Conservation (phyloP, 2,329 filamentous ascomycete species). For the Daldinia sp. region DNA sequence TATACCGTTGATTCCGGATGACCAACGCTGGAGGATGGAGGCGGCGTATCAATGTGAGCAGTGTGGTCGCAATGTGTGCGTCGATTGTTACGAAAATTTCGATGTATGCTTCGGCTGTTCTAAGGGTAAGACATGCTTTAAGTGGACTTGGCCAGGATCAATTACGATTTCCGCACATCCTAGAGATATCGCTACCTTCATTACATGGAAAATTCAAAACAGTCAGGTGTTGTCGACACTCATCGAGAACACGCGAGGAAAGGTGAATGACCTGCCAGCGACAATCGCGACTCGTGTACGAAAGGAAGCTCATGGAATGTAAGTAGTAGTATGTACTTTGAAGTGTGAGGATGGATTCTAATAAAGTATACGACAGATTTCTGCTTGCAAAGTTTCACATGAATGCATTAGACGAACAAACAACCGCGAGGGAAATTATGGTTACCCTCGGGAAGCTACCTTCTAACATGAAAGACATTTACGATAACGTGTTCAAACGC, state of each 20-base stretch:
- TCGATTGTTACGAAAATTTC: not conserved
- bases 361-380: not conserved
- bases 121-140: slow-evolving; percentile 1
- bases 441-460: not conserved
- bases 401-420: not conserved
- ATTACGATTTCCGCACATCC: slow-evolving; percentile 2
- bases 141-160: slow-evolving; percentile 5
- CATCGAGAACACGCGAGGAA: not conserved
- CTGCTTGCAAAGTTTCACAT: not conserved
- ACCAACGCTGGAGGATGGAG: not conserved
- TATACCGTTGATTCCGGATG: not conserved
- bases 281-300: not conserved
- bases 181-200: slow-evolving; percentile 2
- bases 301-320: not conserved
- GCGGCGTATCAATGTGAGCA: not conserved
- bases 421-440: not conserved
- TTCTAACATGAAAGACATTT: not conserved
- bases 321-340: not conserved
- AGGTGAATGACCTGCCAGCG: not conserved
- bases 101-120: not conserved
- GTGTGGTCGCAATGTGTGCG: not conserved
- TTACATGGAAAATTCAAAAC: slow-evolving; percentile 3
- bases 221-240: not conserved
- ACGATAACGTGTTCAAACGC: not conserved
- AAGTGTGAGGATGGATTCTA: not conserved